Evolutionary conservation across 495 filamentous ascomycete genomes (phyloP).

Genomic region (Penicillium soppii): DNA sequence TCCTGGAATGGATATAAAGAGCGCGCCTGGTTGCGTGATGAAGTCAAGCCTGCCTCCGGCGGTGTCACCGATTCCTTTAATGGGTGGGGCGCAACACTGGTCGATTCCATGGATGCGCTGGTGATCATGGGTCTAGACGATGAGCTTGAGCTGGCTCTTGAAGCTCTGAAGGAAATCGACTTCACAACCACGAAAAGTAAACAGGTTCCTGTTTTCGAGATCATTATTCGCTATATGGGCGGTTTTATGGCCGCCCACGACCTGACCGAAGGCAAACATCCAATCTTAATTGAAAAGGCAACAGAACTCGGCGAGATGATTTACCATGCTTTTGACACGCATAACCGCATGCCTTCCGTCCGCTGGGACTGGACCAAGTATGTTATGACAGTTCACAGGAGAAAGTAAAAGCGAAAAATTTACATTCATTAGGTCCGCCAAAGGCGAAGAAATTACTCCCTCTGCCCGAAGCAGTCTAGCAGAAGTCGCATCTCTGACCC

Average conservation of each 20-base stretch:
- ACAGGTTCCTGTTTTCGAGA: slow-evolving; percentile 80
- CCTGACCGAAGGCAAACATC: slow-evolving; percentile 63
- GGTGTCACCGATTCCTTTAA: slow-evolving; percentile 53
- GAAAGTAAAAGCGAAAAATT: slow-evolving; percentile 1
- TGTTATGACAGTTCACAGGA: neutral
- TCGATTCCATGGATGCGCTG: slow-evolving; percentile 62
- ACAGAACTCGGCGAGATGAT: slow-evolving; percentile 83
- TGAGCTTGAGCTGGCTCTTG: slow-evolving; percentile 59
- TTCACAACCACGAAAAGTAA: slow-evolving; percentile 48
- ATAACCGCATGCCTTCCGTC: slow-evolving; percentile 84
- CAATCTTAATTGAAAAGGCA: slow-evolving; percentile 78
- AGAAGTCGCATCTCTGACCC: slow-evolving; percentile 80
- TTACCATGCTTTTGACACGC: slow-evolving; percentile 91
- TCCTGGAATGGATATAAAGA: slow-evolving; percentile 75
- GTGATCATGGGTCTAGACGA: slow-evolving; percentile 61
- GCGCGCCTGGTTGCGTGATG: slow-evolving; percentile 78
- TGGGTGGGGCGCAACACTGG: slow-evolving; percentile 60
- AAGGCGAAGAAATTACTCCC: slow-evolving; percentile 40
- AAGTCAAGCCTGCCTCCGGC: slow-evolving; percentile 66
- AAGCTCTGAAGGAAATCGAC: slow-evolving; percentile 53
- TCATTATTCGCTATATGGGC: slow-evolving; percentile 83
- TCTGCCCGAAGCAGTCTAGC: slow-evolving; percentile 56
- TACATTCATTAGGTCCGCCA: slow-evolving; percentile 29
- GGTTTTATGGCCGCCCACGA: slow-evolving; percentile 84
- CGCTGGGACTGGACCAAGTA: slow-evolving; percentile 51